Conservation (phyloP, 441 rosid species). For the Hypseocharis bilobata region DNA sequence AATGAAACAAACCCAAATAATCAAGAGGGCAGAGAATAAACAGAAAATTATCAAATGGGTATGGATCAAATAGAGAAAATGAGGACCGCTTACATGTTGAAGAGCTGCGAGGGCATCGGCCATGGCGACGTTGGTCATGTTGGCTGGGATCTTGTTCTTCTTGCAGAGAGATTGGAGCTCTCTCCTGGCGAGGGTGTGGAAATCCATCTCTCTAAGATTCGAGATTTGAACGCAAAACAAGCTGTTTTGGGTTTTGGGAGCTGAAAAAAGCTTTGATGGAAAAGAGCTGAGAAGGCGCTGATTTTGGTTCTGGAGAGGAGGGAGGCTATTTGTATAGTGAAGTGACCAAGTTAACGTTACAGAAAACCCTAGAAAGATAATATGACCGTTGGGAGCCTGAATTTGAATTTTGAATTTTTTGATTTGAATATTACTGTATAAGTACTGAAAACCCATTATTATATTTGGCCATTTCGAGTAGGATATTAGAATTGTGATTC, state of each 20-base stretch:
- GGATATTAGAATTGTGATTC: no score
- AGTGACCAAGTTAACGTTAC: no score
- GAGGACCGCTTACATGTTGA: slow-evolving; percentile 36
- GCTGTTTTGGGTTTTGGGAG: background rate
- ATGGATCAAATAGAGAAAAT: background rate
- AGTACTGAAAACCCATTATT: no score
- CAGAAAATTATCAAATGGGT: background rate
- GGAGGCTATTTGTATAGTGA: slow-evolving; percentile 10
- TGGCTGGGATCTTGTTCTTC: slow-evolving; percentile 85
- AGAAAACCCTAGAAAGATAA: no score
- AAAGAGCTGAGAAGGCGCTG: no score
- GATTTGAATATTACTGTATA: no score
- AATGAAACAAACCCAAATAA: background rate
- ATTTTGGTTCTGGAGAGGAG: background rate
- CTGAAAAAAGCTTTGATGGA: slow-evolving; percentile 18
- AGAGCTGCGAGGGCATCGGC: slow-evolving; percentile 73
- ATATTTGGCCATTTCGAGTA: no score
- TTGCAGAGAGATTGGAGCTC: slow-evolving; percentile 90
- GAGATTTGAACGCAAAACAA: background rate
- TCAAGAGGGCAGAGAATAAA: no score
- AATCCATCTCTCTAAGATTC: slow-evolving; percentile 73
- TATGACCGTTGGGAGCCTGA: no score
- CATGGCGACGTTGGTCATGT: slow-evolving; percentile 80
- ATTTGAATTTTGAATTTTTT: no score
- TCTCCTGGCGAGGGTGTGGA: slow-evolving; percentile 58